Base-by-base conservation (phyloP, 768 basidiomycete species). In the Amanita rimosa region DNA sequence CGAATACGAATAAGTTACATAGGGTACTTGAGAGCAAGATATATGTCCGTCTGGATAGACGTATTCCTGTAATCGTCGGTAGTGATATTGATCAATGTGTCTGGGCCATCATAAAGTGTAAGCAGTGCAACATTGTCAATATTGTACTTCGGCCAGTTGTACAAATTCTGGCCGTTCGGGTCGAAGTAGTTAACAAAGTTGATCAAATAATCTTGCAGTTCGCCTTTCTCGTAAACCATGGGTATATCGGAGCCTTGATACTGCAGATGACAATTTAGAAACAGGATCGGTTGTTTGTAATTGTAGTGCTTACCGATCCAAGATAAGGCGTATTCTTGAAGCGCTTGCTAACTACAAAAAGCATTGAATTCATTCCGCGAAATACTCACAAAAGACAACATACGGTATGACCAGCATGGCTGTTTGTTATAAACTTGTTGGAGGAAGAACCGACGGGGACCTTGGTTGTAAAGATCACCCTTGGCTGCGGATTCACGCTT, bases 341-440 rank as follows among this genome's bases (percentile, higher is more conserved):
- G 14, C 55, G 52, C 24, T 54, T 55, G 44, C 54, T 61, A 40
- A 61, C 62, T 63, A 42, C 17, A 19, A 4, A 6, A n/a, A n/a
- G n/a, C n/a, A 19, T 45, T 3, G 16, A 34, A 26, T 13, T 10
- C 22, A 10, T 17, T 26, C 26, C 26, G 26, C 26, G 5, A 26
- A 26, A 5, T 26, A 6, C 26, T 3, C 26, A 26, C 26, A 26
- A 26, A 26, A 26, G 1, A 3, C 3, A 27, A 63, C 64, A 49
- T 35, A 73, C 72, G 53, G 54, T 63, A 72, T 0, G 62, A 60
- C 70, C 70, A 75, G 3, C 62, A 53, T 6, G 58, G 60, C 55
- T 68, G 69, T 36, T 64, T 68, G 1, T 62, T 65, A 0, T 68
- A 63, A 4, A 56, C 52, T 21, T 62, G 49, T 36, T 70, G 53